Percentiles rank a stretch among this genome's conserved stretches.
Evolutionary conservation across 75 land plant genomes (phyloP).

Genomic region (Sequoiadendron giganteum): DNA sequence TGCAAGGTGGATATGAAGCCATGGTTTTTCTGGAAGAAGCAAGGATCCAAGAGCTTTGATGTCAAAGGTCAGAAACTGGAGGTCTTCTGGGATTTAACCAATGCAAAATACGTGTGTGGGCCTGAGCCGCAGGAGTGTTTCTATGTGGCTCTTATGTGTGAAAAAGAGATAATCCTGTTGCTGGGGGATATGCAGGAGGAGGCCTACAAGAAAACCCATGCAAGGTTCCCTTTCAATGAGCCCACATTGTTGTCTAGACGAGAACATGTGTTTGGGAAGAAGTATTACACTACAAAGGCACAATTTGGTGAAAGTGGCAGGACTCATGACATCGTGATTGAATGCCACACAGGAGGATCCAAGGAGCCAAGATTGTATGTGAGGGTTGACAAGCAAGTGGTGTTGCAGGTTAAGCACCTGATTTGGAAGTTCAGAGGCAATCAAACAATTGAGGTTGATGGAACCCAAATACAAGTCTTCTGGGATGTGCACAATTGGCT

Average conservation of each 20-base stretch:
- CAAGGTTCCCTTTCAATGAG: slow-evolving; percentile 16
- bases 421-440: slow-evolving; percentile 80
- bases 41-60: slow-evolving; percentile 49
- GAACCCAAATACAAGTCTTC: slow-evolving; percentile 42
- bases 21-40: slow-evolving; percentile 66
- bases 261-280: slow-evolving; percentile 68
- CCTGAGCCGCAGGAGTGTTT: slow-evolving; percentile 79
- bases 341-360: slow-evolving; percentile 32
- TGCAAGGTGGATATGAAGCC: slow-evolving; percentile 46
- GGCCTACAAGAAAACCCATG: slow-evolving; percentile 48
- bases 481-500: slow-evolving; percentile 85
- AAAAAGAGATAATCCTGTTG: slow-evolving; percentile 44
- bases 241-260: slow-evolving; percentile 48
- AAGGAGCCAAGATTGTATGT: slow-evolving; percentile 43
- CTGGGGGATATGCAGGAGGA: slow-evolving; percentile 58
- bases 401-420: slow-evolving; percentile 50
- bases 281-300: slow-evolving; percentile 53
- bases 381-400: slow-evolving; percentile 44
- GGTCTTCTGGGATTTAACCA: slow-evolving; percentile 69
- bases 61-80: slow-evolving; percentile 23
- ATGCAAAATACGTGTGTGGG: slow-evolving; percentile 54
- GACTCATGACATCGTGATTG: slow-evolving; percentile 52
- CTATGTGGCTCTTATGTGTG: slow-evolving; percentile 60
- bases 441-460: slow-evolving; percentile 53
- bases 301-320: slow-evolving; percentile 66